Evolutionary conservation across 257 asterid species (phyloP).

Genomic region (Forsythia viridissima): DNA sequence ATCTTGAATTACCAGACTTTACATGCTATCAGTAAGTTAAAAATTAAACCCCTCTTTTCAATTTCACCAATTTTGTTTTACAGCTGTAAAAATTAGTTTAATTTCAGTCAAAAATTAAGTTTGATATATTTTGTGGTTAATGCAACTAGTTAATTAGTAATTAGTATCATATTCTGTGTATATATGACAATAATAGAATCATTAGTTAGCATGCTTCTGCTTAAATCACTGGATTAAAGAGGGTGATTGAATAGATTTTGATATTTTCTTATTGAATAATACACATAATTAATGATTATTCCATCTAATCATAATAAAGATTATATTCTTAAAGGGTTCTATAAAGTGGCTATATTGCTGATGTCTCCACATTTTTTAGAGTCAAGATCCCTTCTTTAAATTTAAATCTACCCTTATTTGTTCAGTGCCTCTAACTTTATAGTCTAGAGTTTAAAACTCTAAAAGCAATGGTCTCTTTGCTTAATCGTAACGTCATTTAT

Average conservation of each 20-base stretch:
- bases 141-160: background rate
- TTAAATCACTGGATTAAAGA: background rate
- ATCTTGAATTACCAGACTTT: constrained; percentile 84
- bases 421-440: constrained; percentile 19
- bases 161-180: background rate
- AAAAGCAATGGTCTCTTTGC: constrained; percentile 22
- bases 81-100: background rate
- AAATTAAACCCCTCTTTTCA: background rate
- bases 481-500: constrained; percentile 25
- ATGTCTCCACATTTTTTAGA: constrained; percentile 31
- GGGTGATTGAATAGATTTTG: constrained; percentile 4
- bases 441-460: constrained; percentile 8
- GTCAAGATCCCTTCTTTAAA: constrained; percentile 20
- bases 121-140: background rate
- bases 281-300: constrained; percentile 13
- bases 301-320: background rate
- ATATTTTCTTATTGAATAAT: background rate
- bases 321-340: constrained; percentile 18
- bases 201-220: background rate
- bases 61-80: background rate
- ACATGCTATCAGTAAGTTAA: constrained; percentile 82
- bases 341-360: constrained; percentile 25
- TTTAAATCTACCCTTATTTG: constrained; percentile 27
- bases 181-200: no score
- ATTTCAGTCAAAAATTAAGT: background rate